These are phyloP conservation scores for Thielaviopsis euricoi DNA, from an alignment of 2,329 filamentous ascomycete genomes.

Conservation along the genomic window DNA sequence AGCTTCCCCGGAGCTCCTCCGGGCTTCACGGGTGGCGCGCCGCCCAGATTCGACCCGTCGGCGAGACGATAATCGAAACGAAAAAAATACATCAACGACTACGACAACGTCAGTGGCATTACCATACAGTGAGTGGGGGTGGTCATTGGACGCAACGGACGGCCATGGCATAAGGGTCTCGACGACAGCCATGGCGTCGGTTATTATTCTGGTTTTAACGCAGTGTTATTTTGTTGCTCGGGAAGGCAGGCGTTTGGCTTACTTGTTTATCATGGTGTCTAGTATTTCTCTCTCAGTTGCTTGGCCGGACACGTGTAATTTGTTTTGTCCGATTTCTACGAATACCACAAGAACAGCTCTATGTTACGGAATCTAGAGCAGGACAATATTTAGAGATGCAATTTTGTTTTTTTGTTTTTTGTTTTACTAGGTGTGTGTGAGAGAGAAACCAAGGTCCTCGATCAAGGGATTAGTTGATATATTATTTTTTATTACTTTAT, in stretches of 20 bases:
- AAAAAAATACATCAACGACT: not conserved
- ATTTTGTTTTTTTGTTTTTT: not conserved
- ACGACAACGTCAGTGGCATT: not conserved
- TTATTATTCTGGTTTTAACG: slow-evolving; percentile 8
- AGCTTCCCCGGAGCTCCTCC: slow-evolving; percentile 33
- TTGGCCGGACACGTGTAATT: slow-evolving; percentile 9
- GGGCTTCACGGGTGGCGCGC: slow-evolving; percentile 36
- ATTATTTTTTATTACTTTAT: not conserved
- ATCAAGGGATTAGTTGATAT: too few relatives aligned
- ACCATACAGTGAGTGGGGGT: not conserved
- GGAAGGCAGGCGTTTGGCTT: slow-evolving; percentile 13
- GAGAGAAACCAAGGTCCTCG: too few relatives aligned
- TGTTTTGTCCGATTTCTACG: slow-evolving; percentile 5
- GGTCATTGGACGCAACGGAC: not conserved
- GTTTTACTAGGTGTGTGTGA: not conserved
- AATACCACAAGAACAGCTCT: slow-evolving; percentile 9
- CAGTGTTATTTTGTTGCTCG: slow-evolving; percentile 12
- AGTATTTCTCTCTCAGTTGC: not conserved
- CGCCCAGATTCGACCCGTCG: slow-evolving; percentile 63
- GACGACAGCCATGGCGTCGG: not conserved
- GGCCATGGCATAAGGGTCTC: not conserved
- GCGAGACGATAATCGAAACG: slow-evolving; percentile 35
- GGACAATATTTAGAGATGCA: not conserved
- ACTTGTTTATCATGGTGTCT: slow-evolving; percentile 9
- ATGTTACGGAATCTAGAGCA: slow-evolving; percentile 1